Evolutionary conservation across 441 rosid genomes (phyloP).

Genomic region (Euphorbia celastroides): DNA sequence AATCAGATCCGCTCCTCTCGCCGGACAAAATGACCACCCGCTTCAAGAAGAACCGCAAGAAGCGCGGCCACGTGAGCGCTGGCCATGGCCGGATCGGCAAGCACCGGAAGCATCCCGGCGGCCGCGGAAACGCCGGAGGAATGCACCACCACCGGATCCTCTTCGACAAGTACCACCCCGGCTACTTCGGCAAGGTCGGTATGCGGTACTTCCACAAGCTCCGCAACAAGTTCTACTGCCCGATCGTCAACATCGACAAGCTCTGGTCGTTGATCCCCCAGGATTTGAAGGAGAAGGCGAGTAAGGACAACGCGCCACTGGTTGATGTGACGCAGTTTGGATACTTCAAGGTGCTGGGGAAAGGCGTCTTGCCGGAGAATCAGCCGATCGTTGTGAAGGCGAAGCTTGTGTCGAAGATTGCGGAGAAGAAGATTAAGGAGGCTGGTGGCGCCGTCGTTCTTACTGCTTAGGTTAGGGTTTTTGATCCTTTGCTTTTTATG

Average conservation of each 20-base stretch:
- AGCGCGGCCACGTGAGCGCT: constrained; percentile 87
- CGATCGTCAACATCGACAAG: constrained; percentile 75
- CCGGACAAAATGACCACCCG: constrained; percentile 53
- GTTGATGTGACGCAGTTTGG: constrained; percentile 77
- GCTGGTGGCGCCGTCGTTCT: constrained; percentile 73
- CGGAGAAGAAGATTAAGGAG: constrained; percentile 86
- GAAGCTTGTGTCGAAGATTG: constrained; percentile 69
- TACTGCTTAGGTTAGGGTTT: not conserved
- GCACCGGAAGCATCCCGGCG: constrained; percentile 84
- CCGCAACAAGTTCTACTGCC: constrained; percentile 69
- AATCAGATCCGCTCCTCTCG: constrained; percentile 8
- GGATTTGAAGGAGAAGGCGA: constrained; percentile 58
- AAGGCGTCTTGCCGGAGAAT: constrained; percentile 63
- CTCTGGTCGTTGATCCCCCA: constrained; percentile 74
- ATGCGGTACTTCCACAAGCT: constrained; percentile 93
- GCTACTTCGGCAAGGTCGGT: constrained; percentile 83
- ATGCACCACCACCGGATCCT: constrained; percentile 91
- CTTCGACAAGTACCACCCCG: constrained; percentile 91
- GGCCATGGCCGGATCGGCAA: constrained; percentile 87
- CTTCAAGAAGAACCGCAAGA: constrained; percentile 85
- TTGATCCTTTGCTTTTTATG: not conserved
- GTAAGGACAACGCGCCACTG: constrained; percentile 54
- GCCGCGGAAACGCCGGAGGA: constrained; percentile 92
- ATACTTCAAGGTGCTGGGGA: constrained; percentile 70
- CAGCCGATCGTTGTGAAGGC: constrained; percentile 73